Base-by-base conservation (phyloP, 345 rosid genomes). In the Brassica nigra region DNA sequence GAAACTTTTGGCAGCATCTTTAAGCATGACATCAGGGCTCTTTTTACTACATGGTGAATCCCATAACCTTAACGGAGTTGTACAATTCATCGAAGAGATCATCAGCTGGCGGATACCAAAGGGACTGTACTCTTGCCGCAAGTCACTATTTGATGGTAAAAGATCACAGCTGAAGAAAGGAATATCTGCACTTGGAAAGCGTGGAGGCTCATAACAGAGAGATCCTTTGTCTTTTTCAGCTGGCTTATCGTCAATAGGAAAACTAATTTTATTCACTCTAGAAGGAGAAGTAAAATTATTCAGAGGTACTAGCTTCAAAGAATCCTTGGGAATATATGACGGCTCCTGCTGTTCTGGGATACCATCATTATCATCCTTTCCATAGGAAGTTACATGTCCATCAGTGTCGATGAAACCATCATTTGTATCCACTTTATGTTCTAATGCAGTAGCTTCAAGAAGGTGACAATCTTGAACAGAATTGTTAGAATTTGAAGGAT, bases 121-220 rank as follows among this genome's bases (percentile, higher is more conserved):
- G 62, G 99, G 99, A 75, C 99, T 95, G 77, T 89, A 95, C 80
- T 95, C 99, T 85, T 89, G 98, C 84, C 88, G 91, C 83, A 85
- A 85, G 78, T 93, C 97, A 66, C 86, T 82, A 69, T 89, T 87
- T 77, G 97, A 85, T 70, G 88, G 90, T 84, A 90, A 79, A 82
- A 95, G 98, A 82, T 95, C 99, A 85, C 99, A 93, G 85, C 97
- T 95, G 81, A 93, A 86, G 82, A 93, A 93, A 3, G 99, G 99
- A 73, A 95, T 81, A 70, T 95, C 99, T 86, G 92, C 84, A 82
- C 96, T 85, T 74, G 98, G 97, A 79, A 93, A 95, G 64, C 99
- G 92, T 68, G 99, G 99, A 84, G 99, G 99, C 80, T 95, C 98
- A 71, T 95, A 95, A 79, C 90, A 95, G 36, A 95, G 89, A 76